These are phyloP conservation scores for Ensete glaucum DNA, from an alignment of 176 grass and related monocot genomes.

Conservation along the genomic window DNA sequence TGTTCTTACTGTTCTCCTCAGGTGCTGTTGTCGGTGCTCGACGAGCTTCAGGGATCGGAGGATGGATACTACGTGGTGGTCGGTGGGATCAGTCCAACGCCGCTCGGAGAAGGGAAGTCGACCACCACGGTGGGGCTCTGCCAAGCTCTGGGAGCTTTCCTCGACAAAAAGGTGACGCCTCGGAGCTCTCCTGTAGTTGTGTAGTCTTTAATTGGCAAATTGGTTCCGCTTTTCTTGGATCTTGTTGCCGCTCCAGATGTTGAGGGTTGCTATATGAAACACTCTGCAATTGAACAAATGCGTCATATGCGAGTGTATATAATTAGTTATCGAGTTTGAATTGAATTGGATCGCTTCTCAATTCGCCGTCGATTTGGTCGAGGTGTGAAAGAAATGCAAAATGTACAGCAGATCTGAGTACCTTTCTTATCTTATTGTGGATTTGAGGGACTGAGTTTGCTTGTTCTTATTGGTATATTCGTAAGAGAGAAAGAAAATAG, in stretches of 20 bases:
- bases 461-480: not conserved
- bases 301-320: not conserved
- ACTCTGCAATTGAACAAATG: not conserved
- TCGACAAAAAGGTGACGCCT: slow-evolving; percentile 71
- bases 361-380: not conserved
- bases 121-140: slow-evolving; percentile 86
- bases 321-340: not conserved
- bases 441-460: not conserved
- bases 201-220: not conserved
- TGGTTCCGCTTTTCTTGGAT: not conserved
- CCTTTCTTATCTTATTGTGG: not conserved
- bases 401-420: not conserved
- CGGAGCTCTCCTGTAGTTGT: too few relatives aligned
- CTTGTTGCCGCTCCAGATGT: too few relatives aligned
- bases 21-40: slow-evolving; percentile 66
- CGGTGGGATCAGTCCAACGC: slow-evolving; percentile 82
- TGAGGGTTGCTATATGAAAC: not conserved
- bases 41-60: slow-evolving; percentile 49
- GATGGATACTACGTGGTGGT: slow-evolving; percentile 94
- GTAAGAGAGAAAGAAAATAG: too few relatives aligned
- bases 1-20: not conserved
- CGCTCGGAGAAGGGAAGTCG: slow-evolving; percentile 90
- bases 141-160: slow-evolving; percentile 84
- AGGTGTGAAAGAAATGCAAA: not conserved
- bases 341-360: not conserved